Evolutionary conservation across 2,329 filamentous ascomycete genomes (phyloP).

Genomic region (Diaporthe longicolla): DNA sequence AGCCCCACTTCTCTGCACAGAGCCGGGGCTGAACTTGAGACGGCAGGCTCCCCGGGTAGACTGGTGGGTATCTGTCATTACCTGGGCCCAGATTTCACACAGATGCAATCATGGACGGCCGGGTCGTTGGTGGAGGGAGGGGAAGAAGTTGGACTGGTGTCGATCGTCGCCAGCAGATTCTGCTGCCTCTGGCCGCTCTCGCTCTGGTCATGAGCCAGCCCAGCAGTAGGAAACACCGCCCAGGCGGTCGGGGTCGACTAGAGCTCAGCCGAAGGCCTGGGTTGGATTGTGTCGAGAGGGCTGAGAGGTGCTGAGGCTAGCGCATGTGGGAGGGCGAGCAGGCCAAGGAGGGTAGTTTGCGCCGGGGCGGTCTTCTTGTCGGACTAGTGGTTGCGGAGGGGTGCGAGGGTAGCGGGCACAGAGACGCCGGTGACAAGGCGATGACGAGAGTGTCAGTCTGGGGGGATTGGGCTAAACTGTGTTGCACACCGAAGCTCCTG

Average conservation of each 20-base stretch:
- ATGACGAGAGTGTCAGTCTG: slow-evolving; percentile 29
- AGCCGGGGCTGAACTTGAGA: slow-evolving; percentile 11
- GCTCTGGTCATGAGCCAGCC: slow-evolving; percentile 6
- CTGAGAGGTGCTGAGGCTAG: slow-evolving; percentile 18
- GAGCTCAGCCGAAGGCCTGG: slow-evolving; percentile 8
- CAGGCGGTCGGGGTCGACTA: slow-evolving; percentile 20
- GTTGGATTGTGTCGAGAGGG: slow-evolving; percentile 9
- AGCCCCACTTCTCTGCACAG: slow-evolving; percentile 33
- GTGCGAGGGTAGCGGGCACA: background rate
- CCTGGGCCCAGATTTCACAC: slow-evolving; percentile 9
- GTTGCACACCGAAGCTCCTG: slow-evolving; percentile 32
- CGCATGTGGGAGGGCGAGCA: slow-evolving; percentile 17
- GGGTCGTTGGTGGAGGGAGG: slow-evolving; percentile 9
- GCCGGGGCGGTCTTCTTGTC: slow-evolving; percentile 1
- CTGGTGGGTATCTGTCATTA: slow-evolving; percentile 15
- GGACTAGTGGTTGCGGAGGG: slow-evolving; percentile 11
- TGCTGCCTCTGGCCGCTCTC: background rate
- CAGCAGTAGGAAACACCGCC: slow-evolving; percentile 2
- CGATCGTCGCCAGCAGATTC: slow-evolving; percentile 14
- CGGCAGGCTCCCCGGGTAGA: slow-evolving; percentile 4
- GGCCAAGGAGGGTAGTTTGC: slow-evolving; percentile 14
- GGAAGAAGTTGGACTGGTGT: background rate
- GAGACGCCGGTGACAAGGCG: slow-evolving; percentile 23
- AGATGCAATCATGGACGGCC: slow-evolving; percentile 2
- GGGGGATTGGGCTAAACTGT: slow-evolving; percentile 17